Evolutionary conservation across 805 yeast species (phyloP), one percentile per base, ranked within the genome.

Genomic region (Metschnikowia continentalis): DNA sequence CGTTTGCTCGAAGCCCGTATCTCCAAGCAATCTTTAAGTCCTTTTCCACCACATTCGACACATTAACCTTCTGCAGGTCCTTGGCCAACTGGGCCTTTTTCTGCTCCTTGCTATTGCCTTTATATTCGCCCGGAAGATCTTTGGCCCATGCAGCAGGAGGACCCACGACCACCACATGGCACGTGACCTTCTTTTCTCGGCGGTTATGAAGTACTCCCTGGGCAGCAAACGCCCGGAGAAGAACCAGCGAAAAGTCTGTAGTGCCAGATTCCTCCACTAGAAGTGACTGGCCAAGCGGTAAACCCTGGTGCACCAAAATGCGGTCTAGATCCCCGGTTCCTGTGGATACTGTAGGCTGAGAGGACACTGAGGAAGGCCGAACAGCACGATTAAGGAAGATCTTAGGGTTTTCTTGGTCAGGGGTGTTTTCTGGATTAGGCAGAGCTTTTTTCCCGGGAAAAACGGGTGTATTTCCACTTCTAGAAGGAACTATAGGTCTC

Each of bases 11-110:
- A 46, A 78, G 59, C 0, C 92, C 94, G 62, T 91, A 91, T 61
- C 97, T 79, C 98, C 98, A 91, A 1, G 98, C 97, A 58, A 91
- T 91, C 63, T 84, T 88, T 77, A 91, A 71, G 56, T 85, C 88
- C 35, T 49, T 50, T 53, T 78, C 79, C 2, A 81, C 67, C 60
- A 86, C 62, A 61, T 88, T 88, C 32, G 84, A 80, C 3, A 87
- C 92, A 50, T 88, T 82, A 5, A 88, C 62, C 58, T 83, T 81
- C 11, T 80, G 71, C 60, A 86, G 86, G 52, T 84, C 79, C 50
- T 77, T 78, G 15, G 69, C 63, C 3, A 86, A 79, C 52, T 73
- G 73, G 14, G 79, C 77, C 64, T 81, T 83, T 67, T 85, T 85
- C 55, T 82, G 77, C 7, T 86, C 90, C 55, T 76, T 84, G 7